Evolutionary conservation across 805 yeast genomes (phyloP), one percentile per base, ranked within the genome.

Genomic region (Candida chauliodis): DNA sequence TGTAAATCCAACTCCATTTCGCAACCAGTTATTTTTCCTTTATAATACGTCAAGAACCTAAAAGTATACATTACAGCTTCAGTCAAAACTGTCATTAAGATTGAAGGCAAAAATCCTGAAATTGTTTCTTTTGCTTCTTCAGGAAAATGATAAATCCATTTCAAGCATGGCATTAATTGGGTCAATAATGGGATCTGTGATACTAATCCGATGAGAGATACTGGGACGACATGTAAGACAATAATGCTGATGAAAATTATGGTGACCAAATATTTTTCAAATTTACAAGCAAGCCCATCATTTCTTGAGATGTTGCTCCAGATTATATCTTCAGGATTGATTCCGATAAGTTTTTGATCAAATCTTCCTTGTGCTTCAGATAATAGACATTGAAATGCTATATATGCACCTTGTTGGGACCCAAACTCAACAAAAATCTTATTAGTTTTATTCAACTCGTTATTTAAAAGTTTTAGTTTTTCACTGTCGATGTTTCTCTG

Each of bases 211-310:
- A 87, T 78, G 41, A 84, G 70, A 0, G 95, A 87, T 1, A 88
- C 91, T 0, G 96, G 96, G 1, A 88, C 57, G 1, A 87, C 85
- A 81, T 95, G 89, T 28, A 61, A 53, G 3, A 71, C 45, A 4
- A 82, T 79, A 1, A 86, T 61, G 1, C 68, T 43, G 7, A 76
- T 54, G 38, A 79, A 67, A 11, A 75, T 25, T 3, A 71, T 33
- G 19, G 70, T 71, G 0, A 83, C 79, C 4, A 69, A 26, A 2
- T 66, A 52, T 11, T 62, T 59, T 50, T 78, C 69, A 0, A 69
- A 16, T 13, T 61, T 58, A 8, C 54, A 56, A 2, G 66, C 48
- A 44, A 63, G 46, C 15, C 69, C 63, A 40, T 63, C 68, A 19
- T 56, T 58, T 10, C 63, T 48, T 3, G 61, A 51, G 5, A 86